Base-by-base conservation (phyloP, 805 yeast genomes). In the Wickerhamomyces tratensis region DNA sequence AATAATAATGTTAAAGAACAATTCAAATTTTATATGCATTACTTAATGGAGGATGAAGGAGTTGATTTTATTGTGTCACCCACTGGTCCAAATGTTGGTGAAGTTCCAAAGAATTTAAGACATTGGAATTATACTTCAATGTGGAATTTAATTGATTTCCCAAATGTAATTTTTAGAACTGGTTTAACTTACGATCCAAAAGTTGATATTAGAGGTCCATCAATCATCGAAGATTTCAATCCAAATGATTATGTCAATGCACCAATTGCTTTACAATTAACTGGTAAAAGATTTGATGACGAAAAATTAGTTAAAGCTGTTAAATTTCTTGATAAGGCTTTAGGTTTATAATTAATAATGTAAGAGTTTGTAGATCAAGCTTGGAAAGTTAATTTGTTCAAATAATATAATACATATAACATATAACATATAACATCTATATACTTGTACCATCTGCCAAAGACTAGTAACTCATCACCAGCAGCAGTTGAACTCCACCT, bases 41-140 rank as follows among this genome's bases (percentile, higher is more conserved):
- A 72, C 43, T 69, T 63, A 56, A 68, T 81, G 54, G 68, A 73
- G 45, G 64, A 76, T 36, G 68, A 76, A 52, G 70, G 71, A 39
- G 65, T 82, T 37, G 91, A 84, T 54, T 75, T 82, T 57, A 71
- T 84, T 46, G 61, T 84, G 39, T 70, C 80, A 43, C 89, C 91
- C 42, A 70, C 79, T 7, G 76, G 76, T 56, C 74, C 75, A 44
- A 81, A 82, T 49, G 83, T 81, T 41, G 86, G 91, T 6, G 86
- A 87, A 25, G 69, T 71, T 38, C 76, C 82, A 37, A 76, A 74
- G 41, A 69, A 74, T 47, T 72, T 83, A 7, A 76, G 70, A 55
- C 82, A 81, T 61, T 85, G 93, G 89, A 81, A 86, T 14, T 85
- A 85, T 68, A 80, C 89, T 10, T 66, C 88, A 4, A 70, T 82